phyloP scores from a whole-genome alignment of 352 stramenopile genomes.

The Hyphochytrium catenoides region DNA sequence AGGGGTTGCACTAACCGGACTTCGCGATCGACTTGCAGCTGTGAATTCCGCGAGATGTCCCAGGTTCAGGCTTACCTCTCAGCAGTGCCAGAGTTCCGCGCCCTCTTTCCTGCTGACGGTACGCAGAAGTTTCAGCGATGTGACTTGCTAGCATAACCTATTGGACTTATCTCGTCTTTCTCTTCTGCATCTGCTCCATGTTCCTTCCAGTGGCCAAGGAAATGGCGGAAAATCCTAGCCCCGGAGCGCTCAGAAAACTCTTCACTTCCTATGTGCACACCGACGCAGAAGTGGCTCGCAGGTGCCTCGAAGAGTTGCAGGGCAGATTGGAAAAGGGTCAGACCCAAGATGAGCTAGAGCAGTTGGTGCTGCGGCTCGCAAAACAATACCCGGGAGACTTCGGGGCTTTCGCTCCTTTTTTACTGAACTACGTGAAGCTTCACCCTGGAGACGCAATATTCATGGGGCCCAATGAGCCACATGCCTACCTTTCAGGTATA shows the following conservation, averaged over 20 bases:
- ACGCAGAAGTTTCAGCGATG: too few relatives aligned
- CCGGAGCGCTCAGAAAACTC: constrained; percentile 24
- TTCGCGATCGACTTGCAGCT: constrained; percentile 11
- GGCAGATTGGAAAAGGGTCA: constrained; percentile 24
- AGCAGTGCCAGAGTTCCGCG: constrained; percentile 62
- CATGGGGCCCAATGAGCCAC: constrained; percentile 94
- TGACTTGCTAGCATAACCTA: too few relatives aligned
- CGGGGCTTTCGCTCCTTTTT: constrained; percentile 87
- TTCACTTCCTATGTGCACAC: constrained; percentile 55
- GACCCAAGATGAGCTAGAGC: constrained; percentile 14
- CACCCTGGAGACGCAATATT: constrained; percentile 88
- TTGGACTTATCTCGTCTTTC: too few relatives aligned
- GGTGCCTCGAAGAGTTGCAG: constrained; percentile 51
- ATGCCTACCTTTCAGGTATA: constrained; percentile 88
- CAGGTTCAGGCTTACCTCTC: constrained; percentile 72
- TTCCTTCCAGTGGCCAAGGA: constrained; percentile 12
- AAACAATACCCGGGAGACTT: constrained; percentile 87
- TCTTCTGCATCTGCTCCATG: constrained; percentile 4
- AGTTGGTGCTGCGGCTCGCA: constrained; percentile 68
- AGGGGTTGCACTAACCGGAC: constrained; percentile 24
- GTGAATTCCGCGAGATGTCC: constrained; percentile 75
- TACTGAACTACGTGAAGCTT: constrained; percentile 94
- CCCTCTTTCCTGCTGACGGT: constrained; percentile 24
- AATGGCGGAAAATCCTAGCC: constrained; percentile 16
- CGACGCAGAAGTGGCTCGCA: constrained; percentile 24